These are phyloP conservation scores for Rheum nobile DNA, from an alignment of 148 eudicot genomes.

Conservation along the genomic window DNA sequence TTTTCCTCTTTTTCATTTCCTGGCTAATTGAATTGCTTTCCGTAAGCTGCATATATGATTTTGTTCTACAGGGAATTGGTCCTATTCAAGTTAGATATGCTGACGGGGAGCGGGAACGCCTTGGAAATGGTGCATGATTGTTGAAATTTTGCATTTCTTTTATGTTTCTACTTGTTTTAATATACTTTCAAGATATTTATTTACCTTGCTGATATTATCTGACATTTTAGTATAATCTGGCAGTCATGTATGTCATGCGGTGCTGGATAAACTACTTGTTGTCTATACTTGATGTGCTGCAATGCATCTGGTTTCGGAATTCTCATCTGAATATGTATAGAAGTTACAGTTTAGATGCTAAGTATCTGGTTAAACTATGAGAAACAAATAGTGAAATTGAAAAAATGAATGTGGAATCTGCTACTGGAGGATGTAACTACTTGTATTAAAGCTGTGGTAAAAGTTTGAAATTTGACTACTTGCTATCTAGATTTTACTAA, in stretches of 20 bases:
- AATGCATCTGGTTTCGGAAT: neutral
- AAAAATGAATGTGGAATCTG: neutral
- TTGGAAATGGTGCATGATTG: constrained; percentile 42
- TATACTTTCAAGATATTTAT: neutral
- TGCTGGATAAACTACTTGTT: neutral
- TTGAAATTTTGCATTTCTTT: neutral
- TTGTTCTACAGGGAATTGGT: constrained; percentile 58
- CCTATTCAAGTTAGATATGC: constrained; percentile 99
- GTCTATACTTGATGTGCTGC: neutral
- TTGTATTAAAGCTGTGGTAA: neutral
- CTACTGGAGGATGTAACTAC: neutral
- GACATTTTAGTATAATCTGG: neutral
- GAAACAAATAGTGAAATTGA: neutral
- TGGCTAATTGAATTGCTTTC: constrained; percentile 1
- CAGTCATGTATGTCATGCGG: neutral
- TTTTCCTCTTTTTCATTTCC: neutral
- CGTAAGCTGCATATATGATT: constrained; percentile 7
- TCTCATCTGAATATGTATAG: neutral
- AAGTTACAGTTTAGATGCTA: neutral
- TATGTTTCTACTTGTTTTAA: neutral
- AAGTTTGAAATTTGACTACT: neutral
- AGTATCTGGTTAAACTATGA: neutral
- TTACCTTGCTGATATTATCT: neutral
- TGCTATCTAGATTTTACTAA: neutral
- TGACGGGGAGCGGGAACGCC: constrained; percentile 95